Conservation (phyloP, 768 basidiomycete genomes). For the Suillus subluteus region DNA sequence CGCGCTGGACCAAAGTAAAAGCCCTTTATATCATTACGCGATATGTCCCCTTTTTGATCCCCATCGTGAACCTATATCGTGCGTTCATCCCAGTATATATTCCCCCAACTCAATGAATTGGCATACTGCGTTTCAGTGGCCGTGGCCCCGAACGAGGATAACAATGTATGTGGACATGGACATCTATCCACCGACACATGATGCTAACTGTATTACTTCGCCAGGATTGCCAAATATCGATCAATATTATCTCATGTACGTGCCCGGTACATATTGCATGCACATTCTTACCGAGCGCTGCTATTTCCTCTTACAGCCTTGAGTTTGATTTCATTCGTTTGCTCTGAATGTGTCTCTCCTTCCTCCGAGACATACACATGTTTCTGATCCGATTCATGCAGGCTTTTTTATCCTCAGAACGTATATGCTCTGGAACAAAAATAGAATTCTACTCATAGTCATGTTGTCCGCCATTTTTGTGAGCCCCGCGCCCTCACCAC, state of each 20-base stretch:
- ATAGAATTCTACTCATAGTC: background rate
- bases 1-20: background rate
- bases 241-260: background rate
- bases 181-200: background rate
- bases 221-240: background rate
- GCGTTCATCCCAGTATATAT: background rate
- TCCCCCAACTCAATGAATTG: background rate
- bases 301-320: background rate
- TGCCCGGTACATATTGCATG: background rate
- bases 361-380: background rate
- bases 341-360: background rate
- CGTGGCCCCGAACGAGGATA: too few relatives aligned
- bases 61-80: background rate
- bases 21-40: background rate
- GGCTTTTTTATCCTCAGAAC: background rate
- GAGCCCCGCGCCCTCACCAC: background rate
- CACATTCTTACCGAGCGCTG: background rate
- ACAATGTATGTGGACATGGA: background rate
- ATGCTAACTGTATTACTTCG: background rate
- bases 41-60: background rate
- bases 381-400: background rate
- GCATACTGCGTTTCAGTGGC: background rate
- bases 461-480: background rate
- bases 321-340: background rate
- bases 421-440: background rate